Conservation (phyloP, 176 grass and related monocot genomes). For the Avena atlantica region DNA sequence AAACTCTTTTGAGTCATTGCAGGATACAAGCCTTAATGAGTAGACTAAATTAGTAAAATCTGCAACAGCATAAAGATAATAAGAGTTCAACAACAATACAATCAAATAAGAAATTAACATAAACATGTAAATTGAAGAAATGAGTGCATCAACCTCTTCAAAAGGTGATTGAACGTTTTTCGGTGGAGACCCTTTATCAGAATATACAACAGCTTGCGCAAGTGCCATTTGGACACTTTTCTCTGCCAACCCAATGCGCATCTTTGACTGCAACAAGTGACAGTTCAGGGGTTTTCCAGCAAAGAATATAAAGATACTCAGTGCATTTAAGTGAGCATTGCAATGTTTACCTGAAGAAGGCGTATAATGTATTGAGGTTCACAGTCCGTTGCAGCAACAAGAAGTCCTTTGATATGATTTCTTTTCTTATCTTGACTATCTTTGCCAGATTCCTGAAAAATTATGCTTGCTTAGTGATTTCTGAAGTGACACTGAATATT, state of each 20-base stretch:
- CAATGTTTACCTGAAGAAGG: constrained; percentile 83
- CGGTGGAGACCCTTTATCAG: constrained; percentile 46
- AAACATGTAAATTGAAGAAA: constrained; percentile 33
- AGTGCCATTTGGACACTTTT: constrained; percentile 97
- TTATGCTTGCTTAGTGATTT: constrained; percentile 9
- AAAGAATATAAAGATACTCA: constrained; percentile 13
- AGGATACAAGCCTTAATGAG: not conserved
- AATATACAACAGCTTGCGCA: constrained; percentile 85
- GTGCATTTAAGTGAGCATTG: constrained; percentile 26
- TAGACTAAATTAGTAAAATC: constrained; percentile 26
- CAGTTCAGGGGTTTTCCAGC: constrained; percentile 14
- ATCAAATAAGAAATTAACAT: constrained; percentile 25
- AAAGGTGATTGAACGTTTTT: constrained; percentile 71
- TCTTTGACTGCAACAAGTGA: constrained; percentile 83
- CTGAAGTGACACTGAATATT: not conserved
- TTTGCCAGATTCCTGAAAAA: constrained; percentile 85
- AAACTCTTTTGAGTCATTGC: not conserved
- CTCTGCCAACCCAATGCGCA: constrained; percentile 97
- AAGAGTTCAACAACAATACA: not conserved
- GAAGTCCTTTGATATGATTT: constrained; percentile 95
- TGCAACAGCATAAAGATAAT: not conserved
- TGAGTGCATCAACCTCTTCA: constrained; percentile 66
- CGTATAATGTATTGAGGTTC: constrained; percentile 96
- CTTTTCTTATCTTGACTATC: constrained; percentile 99
- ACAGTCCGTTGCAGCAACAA: constrained; percentile 92